Percentiles rank a stretch among this genome's conserved stretches.
phyloP scores from a whole-genome alignment of 768 basidiomycete species.

The Lentinula detonsa region DNA sequence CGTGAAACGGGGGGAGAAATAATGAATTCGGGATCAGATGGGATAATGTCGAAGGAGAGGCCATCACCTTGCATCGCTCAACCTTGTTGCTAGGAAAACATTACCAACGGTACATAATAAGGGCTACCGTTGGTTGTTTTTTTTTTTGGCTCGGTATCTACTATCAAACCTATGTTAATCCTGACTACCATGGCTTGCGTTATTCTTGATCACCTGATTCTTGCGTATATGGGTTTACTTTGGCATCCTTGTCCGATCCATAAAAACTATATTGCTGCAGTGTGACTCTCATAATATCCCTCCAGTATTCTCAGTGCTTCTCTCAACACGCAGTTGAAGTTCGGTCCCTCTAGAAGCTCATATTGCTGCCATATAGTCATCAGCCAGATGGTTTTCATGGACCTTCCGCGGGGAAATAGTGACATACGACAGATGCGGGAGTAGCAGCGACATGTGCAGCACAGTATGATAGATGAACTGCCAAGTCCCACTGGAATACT shows the following conservation, averaged over 20 bases:
- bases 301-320: neutral
- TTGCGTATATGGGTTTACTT: no score
- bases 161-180: no score
- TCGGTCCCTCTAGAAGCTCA: neutral
- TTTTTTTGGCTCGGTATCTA: no score
- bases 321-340: neutral
- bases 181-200: no score
- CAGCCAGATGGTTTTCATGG: neutral
- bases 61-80: no score
- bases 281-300: neutral
- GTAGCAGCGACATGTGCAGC: neutral
- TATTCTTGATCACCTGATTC: no score
- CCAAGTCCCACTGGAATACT: neutral
- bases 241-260: no score
- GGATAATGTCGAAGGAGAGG: neutral
- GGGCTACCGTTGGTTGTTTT: no score
- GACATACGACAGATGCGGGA: neutral
- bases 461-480: conserved; percentile 2
- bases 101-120: no score
- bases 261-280: neutral
- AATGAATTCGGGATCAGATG: neutral
- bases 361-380: neutral
- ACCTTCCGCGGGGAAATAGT: neutral
- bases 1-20: neutral
- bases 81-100: no score